These are phyloP conservation scores for Trichoderma koningii DNA, from an alignment of 2,329 filamentous ascomycete genomes.

Conservation along the genomic window DNA sequence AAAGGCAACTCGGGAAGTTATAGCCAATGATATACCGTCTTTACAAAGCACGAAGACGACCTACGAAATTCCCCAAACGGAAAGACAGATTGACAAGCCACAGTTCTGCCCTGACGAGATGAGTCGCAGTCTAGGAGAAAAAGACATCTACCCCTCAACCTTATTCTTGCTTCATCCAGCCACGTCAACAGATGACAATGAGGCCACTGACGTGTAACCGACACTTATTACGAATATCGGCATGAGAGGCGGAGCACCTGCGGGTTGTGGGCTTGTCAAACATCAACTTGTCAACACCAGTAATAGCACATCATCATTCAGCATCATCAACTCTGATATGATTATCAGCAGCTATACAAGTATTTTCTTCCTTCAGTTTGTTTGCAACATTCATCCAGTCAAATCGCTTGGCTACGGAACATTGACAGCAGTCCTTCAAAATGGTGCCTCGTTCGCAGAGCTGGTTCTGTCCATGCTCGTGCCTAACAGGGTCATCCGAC, in stretches of 20 bases:
- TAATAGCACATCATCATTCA: neutral
- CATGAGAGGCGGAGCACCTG: slow-evolving; percentile 18
- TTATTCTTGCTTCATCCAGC: neutral
- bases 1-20: slow-evolving; percentile 7
- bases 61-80: neutral
- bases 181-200: neutral
- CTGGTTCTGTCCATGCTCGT: slow-evolving; percentile 22
- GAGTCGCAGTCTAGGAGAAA: too few species aligned
- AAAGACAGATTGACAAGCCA: too few species aligned
- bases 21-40: neutral
- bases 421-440: neutral
- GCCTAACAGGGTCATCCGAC: slow-evolving; percentile 17
- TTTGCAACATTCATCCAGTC: neutral
- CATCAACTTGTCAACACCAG: neutral
- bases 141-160: neutral
- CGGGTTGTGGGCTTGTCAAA: neutral
- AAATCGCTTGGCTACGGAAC: neutral
- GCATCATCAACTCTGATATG: neutral
- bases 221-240: neutral
- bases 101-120: too few species aligned
- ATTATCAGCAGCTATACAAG: too few species aligned
- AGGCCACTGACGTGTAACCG: slow-evolving; percentile 1
- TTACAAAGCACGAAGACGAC: too few species aligned
- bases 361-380: too few species aligned
- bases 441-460: slow-evolving; percentile 9